Base-by-base conservation (phyloP, 2,329 filamentous ascomycete species). In the Colletotrichum sp. region DNA sequence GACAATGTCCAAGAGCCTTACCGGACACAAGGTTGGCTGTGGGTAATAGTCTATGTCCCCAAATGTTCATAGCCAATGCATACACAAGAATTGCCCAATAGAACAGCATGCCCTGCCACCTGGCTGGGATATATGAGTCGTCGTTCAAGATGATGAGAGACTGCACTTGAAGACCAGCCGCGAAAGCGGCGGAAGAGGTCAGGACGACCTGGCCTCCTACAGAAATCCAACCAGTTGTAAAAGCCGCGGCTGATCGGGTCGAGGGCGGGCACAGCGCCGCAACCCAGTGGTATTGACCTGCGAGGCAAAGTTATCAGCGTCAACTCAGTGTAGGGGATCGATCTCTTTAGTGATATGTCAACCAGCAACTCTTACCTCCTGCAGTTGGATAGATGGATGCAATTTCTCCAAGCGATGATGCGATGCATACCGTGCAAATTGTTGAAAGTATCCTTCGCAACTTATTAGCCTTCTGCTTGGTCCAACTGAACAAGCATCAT, bases 231-330 rank as follows among this genome's bases (percentile, higher is more conserved):
- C 85, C 85, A 1, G 84, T 86, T 64, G 85, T 83, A 84, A 85
- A 88, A 3, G 85, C 83, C 3, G 85, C 83, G 5, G 83, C 78
- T 6, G 83, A 81, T 69, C 82, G 82, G 15, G 83, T 82, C 1
- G 81, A 82, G 6, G 77, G 67, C 6, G 85, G 84, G 13, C 84
- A 74, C 6, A 88, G 81, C 6, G 83, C 84, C 1, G 86, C 83
- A 8, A 88, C 85, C 87, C 86, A 88, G 79, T 88, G 85, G 59
- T 88, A 88, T 80, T 88, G 87, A 10, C 86, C 86, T 85, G 59
- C 18, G 36, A 65, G 10, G 30, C 1, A 16, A 32, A 5, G 15
- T 44, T 8, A 52, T 49, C 13, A 34, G 44, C 49, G 55, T 44
- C 10, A 49, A 39, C 24, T 32, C 7, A 57, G 16, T 36, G 2